phyloP scores from a whole-genome alignment of 169 alveolate genomes.

The Ichthyophthirius multifiliis region DNA sequence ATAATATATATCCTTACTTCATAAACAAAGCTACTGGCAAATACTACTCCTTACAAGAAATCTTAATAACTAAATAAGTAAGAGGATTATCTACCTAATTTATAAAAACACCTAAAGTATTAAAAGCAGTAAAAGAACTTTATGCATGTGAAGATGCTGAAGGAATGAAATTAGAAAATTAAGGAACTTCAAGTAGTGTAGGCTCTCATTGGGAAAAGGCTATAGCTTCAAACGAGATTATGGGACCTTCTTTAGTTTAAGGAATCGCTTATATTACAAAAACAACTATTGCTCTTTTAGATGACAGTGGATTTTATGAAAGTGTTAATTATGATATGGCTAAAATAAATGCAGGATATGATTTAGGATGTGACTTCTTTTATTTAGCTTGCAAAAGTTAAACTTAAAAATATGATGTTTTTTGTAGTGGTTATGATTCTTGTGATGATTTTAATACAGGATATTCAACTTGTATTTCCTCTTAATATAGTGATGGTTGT shows the following conservation, averaged over 20 bases:
- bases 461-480: neutral
- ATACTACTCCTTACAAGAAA: neutral
- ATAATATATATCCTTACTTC: neutral
- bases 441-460: neutral
- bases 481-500: neutral
- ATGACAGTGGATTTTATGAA: conserved; percentile 55
- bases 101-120: conserved; percentile 35
- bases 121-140: conserved; percentile 28
- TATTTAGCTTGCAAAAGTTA: neutral
- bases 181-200: conserved; percentile 52
- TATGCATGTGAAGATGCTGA: conserved; percentile 28
- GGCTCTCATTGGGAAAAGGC: conserved; percentile 61
- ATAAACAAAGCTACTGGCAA: neutral
- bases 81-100: neutral
- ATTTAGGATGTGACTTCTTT: conserved; percentile 34
- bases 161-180: conserved; percentile 54
- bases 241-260: conserved; percentile 40
- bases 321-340: neutral
- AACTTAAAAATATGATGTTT: neutral
- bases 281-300: conserved; percentile 43
- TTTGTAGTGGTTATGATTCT: neutral
- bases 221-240: conserved; percentile 45
- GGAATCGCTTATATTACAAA: conserved; percentile 3
- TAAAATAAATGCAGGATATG: conserved; percentile 21
- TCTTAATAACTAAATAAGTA: too few relatives aligned